Percentiles rank a stretch among this genome's conserved stretches.
Evolutionary conservation across 1,139 yeast species (phyloP).

Genomic region (Candida glucosophila): DNA sequence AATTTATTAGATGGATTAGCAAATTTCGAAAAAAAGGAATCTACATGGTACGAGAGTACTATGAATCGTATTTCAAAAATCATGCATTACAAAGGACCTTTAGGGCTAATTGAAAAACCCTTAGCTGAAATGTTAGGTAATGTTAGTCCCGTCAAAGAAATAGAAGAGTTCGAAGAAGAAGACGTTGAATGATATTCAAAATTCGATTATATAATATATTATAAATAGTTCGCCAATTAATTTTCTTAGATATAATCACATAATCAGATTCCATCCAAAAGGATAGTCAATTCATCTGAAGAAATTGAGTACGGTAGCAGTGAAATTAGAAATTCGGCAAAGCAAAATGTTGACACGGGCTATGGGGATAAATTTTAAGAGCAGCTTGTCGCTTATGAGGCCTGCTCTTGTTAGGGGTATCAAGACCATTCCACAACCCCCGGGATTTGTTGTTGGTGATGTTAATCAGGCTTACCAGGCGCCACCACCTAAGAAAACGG

Average conservation of each 20-base stretch:
- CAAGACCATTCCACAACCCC: conserved; percentile 50
- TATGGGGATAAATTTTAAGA: conserved; percentile 16
- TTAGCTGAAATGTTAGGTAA: conserved; percentile 33
- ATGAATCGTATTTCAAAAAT: conserved; percentile 30
- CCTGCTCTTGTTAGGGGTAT: conserved; percentile 18
- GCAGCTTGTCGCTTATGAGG: conserved; percentile 10
- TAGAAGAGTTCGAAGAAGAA: conserved; percentile 38
- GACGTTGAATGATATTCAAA: conserved; percentile 19
- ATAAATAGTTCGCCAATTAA: conserved; percentile 4
- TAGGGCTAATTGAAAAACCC: conserved; percentile 36
- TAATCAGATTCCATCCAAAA: too few species aligned
- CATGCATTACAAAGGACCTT: conserved; percentile 33
- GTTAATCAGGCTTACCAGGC: conserved; percentile 73
- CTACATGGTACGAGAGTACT: conserved; percentile 27
- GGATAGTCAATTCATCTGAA: too few species aligned
- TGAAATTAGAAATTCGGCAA: too few species aligned
- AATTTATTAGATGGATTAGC: conserved; percentile 14
- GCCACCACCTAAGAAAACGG: conserved; percentile 52
- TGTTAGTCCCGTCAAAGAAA: conserved; percentile 22
- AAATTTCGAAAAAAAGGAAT: conserved; percentile 14
- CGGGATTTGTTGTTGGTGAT: conserved; percentile 62
- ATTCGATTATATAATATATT: conserved; percentile 3
- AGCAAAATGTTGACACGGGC: conserved; percentile 22
- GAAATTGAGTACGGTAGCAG: too few species aligned
- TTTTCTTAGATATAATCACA: background rate